Evolutionary conservation across 163 green algal species (phyloP).

Genomic region (Volvox carteri): DNA sequence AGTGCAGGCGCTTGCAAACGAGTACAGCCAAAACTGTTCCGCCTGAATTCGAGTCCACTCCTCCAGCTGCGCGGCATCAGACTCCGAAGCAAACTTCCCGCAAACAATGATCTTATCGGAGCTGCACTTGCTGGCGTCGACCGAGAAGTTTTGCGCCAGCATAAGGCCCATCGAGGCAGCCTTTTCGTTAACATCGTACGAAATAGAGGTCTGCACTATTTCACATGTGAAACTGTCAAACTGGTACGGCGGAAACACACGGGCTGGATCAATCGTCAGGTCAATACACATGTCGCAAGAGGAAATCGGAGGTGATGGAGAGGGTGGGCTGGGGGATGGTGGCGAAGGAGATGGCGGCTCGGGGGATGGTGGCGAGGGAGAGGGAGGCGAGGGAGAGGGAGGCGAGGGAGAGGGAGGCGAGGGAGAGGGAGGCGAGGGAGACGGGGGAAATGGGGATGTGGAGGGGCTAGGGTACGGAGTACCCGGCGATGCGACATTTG

Average conservation of each 20-base stretch:
- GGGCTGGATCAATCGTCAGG: neutral
- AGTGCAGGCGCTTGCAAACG: neutral
- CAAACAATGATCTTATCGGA: neutral
- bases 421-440: neutral
- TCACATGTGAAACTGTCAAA: neutral
- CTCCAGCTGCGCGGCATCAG: neutral
- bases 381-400: neutral
- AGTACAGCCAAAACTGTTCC: neutral
- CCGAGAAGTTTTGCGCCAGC: neutral
- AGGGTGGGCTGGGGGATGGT: neutral
- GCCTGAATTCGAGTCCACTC: neutral
- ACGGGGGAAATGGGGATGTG: neutral
- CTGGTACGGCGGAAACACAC: neutral
- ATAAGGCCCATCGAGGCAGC: neutral
- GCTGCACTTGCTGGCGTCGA: neutral
- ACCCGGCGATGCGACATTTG: neutral
- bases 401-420: neutral
- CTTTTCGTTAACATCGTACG: neutral
- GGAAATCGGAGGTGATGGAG: neutral
- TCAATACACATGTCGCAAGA: slow-evolving; percentile 8
- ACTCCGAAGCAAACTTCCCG: neutral
- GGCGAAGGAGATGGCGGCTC: neutral
- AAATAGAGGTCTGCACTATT: neutral
- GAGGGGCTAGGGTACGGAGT: neutral
- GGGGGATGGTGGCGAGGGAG: neutral